A percentile compares a stretch with the other conserved stretches of the same genome.
These are phyloP conservation scores for Ganoderma sinense DNA, from an alignment of 1,284 basidiomycete genomes.

Conservation along the genomic window DNA sequence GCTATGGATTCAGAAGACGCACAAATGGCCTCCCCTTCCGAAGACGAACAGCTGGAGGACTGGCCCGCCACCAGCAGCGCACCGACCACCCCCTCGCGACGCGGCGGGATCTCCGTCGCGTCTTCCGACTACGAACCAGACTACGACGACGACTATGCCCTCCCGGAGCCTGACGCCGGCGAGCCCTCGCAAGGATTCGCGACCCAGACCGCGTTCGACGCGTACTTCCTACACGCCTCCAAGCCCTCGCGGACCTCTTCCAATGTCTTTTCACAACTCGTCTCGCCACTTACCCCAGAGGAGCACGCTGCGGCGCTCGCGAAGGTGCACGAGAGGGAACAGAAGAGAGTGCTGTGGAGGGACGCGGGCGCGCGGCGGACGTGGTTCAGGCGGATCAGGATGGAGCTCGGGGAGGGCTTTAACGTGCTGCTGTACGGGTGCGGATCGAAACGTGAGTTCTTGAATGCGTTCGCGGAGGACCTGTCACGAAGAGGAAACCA, in stretches of 20 bases:
- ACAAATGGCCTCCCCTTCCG: constrained; percentile 21
- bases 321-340: constrained; percentile 35
- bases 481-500: constrained; percentile 52
- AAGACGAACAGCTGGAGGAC: constrained; percentile 28
- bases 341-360: constrained; percentile 32
- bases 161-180: constrained; percentile 1
- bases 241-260: constrained; percentile 75
- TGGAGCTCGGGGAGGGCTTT: constrained; percentile 84
- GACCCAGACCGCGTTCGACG: constrained; percentile 73
- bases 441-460: constrained; percentile 80
- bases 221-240: constrained; percentile 78
- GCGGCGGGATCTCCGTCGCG: constrained; percentile 13
- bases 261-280: constrained; percentile 77
- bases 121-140: constrained; percentile 24
- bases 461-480: constrained; percentile 81
- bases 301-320: constrained; percentile 58
- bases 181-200: constrained; percentile 30
- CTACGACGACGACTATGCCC: constrained; percentile 12
- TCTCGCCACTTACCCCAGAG: constrained; percentile 71
- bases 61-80: constrained; percentile 24
- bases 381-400: constrained; percentile 67
- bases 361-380: constrained; percentile 42
- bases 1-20: constrained; percentile 19
- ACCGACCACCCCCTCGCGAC: constrained; percentile 21
- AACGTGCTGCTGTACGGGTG: constrained; percentile 88